phyloP scores from a whole-genome alignment of 306 rosid species.

The Cicer judaicum region DNA sequence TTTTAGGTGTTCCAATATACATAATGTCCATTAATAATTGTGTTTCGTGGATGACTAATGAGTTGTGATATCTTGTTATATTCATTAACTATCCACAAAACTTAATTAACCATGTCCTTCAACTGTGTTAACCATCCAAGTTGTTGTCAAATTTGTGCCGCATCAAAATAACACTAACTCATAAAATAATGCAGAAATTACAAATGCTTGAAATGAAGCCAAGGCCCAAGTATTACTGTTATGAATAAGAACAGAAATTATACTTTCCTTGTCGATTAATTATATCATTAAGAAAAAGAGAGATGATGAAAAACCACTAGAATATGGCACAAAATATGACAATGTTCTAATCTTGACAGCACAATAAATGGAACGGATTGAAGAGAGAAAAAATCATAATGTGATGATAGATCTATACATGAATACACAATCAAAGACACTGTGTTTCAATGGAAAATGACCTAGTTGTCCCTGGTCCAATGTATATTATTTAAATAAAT shows the following conservation, averaged over 20 bases:
- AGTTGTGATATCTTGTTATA: too few species aligned
- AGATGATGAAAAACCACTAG: background rate
- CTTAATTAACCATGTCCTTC: too few species aligned
- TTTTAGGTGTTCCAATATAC: too few species aligned
- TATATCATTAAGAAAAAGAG: background rate
- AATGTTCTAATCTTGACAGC: conserved; percentile 9
- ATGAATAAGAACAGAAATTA: conserved; percentile 1
- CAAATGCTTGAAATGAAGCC: conserved; percentile 36
- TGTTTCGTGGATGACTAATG: too few species aligned
- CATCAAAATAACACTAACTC: too few species aligned
- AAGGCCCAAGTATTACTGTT: conserved; percentile 8
- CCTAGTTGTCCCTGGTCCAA: background rate
- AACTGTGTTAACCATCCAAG: too few species aligned
- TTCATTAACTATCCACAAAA: too few species aligned
- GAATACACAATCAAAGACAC: conserved; percentile 14
- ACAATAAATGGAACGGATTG: conserved; percentile 5
- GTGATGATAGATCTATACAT: conserved; percentile 13
- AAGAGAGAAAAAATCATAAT: background rate
- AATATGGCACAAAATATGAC: conserved; percentile 22
- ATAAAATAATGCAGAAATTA: conserved; percentile 6
- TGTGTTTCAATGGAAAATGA: conserved; percentile 24
- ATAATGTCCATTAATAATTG: too few species aligned
- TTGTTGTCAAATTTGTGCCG: too few species aligned
- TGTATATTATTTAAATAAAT: conserved; percentile 9
- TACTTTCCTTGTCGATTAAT: conserved; percentile 18